Evolutionary conservation across 2,329 filamentous ascomycete genomes (phyloP).

Genomic region (Claviceps capensis): DNA sequence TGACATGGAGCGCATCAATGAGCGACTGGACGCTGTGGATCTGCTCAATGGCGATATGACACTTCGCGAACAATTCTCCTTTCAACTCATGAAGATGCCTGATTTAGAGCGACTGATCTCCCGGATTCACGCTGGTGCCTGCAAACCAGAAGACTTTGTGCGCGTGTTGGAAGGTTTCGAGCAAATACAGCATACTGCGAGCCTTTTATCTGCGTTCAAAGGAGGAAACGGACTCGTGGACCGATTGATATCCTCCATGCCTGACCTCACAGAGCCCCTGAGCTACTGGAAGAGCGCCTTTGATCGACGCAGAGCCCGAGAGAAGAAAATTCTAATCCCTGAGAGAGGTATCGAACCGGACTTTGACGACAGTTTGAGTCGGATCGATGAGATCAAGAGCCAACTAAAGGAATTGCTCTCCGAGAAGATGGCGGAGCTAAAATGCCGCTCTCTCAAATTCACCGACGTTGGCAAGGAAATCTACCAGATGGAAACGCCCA

Average conservation of each 20-base stretch:
- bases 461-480: constrained; percentile 91
- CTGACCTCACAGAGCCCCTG: constrained; percentile 60
- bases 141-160: constrained; percentile 83
- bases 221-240: constrained; percentile 75
- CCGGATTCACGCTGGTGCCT: constrained; percentile 82
- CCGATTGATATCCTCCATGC: constrained; percentile 73
- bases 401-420: constrained; percentile 60
- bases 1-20: constrained; percentile 78
- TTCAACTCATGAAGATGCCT: constrained; percentile 79
- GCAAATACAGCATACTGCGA: constrained; percentile 91
- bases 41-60: constrained; percentile 72
- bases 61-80: constrained; percentile 75
- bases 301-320: constrained; percentile 64
- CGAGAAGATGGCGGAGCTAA: constrained; percentile 57
- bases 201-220: constrained; percentile 58
- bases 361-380: constrained; percentile 72
- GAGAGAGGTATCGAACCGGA: constrained; percentile 80
- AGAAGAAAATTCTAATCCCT: constrained; percentile 72
- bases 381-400: constrained; percentile 60
- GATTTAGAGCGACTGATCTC: constrained; percentile 91
- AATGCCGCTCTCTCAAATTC: constrained; percentile 59
- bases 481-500: constrained; percentile 88
- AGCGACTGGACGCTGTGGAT: constrained; percentile 86
- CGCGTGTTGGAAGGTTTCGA: constrained; percentile 91
- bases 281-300: constrained; percentile 87